phyloP scores from a whole-genome alignment of 768 basidiomycete species.

The Phanerochaete sordida region DNA sequence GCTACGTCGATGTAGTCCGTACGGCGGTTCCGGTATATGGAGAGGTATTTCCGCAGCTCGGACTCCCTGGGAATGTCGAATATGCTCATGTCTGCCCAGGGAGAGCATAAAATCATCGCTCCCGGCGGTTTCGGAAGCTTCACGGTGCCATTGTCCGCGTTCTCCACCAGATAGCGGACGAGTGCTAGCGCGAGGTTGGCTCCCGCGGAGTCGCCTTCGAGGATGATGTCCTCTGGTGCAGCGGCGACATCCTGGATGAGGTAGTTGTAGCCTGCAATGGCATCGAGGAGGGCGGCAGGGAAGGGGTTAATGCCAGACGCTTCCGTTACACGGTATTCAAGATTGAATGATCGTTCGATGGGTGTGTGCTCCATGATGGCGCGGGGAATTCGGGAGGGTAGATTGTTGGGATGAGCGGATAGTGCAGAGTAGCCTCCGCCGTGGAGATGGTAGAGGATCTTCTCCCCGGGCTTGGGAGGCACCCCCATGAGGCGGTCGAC shows the following conservation, averaged over 20 bases:
- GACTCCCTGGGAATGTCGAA: conserved; percentile 28
- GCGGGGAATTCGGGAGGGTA: conserved; percentile 40
- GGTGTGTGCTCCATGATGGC: conserved; percentile 39
- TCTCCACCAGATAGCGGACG: conserved; percentile 53
- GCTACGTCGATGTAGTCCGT: conserved; percentile 1
- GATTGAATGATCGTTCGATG: conserved; percentile 44
- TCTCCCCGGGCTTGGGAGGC: conserved; percentile 46
- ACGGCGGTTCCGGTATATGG: conserved; percentile 15
- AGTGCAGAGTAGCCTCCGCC: conserved; percentile 55
- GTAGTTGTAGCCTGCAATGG: conserved; percentile 64
- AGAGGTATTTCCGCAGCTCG: conserved; percentile 29
- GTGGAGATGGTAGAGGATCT: conserved; percentile 59
- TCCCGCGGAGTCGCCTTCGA: conserved; percentile 72
- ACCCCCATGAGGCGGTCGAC: conserved; percentile 23
- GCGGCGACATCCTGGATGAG: conserved; percentile 54
- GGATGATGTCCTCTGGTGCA: conserved; percentile 51
- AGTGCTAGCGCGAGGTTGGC: conserved; percentile 63
- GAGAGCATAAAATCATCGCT: conserved; percentile 51
- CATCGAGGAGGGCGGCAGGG: conserved; percentile 69
- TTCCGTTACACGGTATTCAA: conserved; percentile 66
- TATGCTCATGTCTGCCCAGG: conserved; percentile 49
- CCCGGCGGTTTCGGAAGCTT: conserved; percentile 40
- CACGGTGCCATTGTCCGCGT: conserved; percentile 17
- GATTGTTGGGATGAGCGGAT: conserved; percentile 53
- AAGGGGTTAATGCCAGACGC: conserved; percentile 48